These are phyloP conservation scores for Streptanthus diversifolius DNA, from an alignment of 345 rosid genomes.

Conservation along the genomic window DNA sequence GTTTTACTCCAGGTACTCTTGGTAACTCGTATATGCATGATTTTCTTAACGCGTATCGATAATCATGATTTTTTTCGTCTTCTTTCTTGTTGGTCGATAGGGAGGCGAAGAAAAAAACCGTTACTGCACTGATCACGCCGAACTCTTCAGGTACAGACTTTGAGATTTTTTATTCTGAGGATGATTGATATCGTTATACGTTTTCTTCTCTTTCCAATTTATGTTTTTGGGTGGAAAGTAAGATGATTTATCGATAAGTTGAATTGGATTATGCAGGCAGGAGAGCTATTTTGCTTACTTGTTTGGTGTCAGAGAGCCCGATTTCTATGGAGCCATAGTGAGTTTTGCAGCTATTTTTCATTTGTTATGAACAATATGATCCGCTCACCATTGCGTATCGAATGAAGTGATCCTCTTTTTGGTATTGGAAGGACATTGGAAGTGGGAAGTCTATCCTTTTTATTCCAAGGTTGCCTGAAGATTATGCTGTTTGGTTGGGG, in stretches of 20 bases:
- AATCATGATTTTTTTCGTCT: not conserved
- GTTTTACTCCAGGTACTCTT: conserved; percentile 65
- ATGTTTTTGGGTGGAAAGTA: not conserved
- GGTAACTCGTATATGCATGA: not conserved
- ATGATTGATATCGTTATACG: not conserved
- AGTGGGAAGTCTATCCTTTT: conserved; percentile 80
- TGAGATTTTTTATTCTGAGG: not conserved
- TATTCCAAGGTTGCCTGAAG: conserved; percentile 73
- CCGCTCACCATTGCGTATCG: not conserved
- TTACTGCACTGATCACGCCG: conserved; percentile 84
- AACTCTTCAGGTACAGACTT: conserved; percentile 68
- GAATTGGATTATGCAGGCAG: conserved; percentile 47
- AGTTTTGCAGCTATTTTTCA: conserved; percentile 34
- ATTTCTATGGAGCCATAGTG: conserved; percentile 83
- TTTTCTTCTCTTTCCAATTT: not conserved
- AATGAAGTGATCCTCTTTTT: not conserved
- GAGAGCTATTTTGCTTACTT: conserved; percentile 90
- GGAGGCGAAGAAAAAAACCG: conserved; percentile 87
- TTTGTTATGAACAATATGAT: not conserved
- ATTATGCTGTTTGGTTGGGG: conserved; percentile 92
- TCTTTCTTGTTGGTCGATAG: conserved; percentile 28
- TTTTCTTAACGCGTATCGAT: not conserved
- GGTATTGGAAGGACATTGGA: conserved; percentile 56
- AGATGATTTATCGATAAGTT: not conserved
- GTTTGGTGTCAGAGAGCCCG: conserved; percentile 88